A percentile compares a stretch with the other conserved stretches of the same genome.
Conservation (phyloP, 106 monocot genomes). For the Phalaenopsis aphrodite region DNA sequence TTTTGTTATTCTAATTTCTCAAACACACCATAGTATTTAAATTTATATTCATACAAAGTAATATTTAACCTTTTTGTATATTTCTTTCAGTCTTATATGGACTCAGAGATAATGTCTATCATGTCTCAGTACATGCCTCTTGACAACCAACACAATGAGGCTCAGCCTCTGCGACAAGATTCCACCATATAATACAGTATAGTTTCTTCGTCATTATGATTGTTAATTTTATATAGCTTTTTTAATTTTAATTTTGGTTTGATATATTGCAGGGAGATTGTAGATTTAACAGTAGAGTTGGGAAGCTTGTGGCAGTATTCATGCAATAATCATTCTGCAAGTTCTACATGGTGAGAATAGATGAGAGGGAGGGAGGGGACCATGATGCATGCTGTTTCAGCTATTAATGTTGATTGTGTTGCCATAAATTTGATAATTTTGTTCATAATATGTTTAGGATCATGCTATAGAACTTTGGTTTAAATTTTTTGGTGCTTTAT, state of each 20-base stretch:
- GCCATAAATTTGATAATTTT: background rate
- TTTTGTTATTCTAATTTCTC: conserved; percentile 1
- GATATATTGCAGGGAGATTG: background rate
- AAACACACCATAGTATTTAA: background rate
- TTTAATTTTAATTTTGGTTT: background rate
- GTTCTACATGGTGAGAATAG: background rate
- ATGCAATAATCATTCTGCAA: no score
- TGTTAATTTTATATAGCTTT: background rate
- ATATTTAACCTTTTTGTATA: background rate
- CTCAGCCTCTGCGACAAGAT: conserved; percentile 34
- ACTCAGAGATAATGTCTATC: conserved; percentile 60
- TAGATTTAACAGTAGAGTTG: background rate
- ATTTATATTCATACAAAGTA: background rate
- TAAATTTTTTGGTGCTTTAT: background rate
- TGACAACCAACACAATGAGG: conserved; percentile 43
- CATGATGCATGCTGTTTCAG: no score
- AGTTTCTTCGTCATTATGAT: background rate
- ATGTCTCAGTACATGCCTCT: conserved; percentile 82
- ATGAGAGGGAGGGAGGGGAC: background rate
- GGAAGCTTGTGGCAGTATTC: background rate
- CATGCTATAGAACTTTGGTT: background rate
- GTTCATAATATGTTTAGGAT: background rate
- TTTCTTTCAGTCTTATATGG: conserved; percentile 61
- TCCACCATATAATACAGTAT: conserved; percentile 11
- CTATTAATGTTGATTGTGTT: background rate